Conservation (phyloP, 768 basidiomycete genomes). For the Agaricus bisporus region DNA sequence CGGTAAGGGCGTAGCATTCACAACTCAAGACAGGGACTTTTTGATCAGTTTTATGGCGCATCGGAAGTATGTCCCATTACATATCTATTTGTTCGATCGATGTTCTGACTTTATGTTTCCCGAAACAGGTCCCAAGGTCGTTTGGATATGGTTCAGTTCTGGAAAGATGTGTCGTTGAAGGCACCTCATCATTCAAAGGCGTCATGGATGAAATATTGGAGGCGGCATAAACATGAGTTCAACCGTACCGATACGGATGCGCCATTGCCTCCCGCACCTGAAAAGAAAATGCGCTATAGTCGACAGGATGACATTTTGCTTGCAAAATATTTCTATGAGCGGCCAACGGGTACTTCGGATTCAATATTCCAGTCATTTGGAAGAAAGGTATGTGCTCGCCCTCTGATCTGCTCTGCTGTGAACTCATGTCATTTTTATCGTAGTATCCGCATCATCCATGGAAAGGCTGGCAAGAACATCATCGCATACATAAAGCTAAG, state of each 20-base stretch:
- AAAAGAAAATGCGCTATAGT: constrained; percentile 87
- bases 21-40: constrained; percentile 75
- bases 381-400: constrained; percentile 41
- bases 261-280: constrained; percentile 68
- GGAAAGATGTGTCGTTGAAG: constrained; percentile 34
- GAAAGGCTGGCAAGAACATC: constrained; percentile 94
- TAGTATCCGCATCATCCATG: constrained; percentile 87
- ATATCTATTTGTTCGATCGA: constrained; percentile 1
- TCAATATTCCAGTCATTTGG: constrained; percentile 82
- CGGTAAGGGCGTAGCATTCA: constrained; percentile 87
- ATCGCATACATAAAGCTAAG: constrained; percentile 81
- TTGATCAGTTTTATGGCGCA: constrained; percentile 74
- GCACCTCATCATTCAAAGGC: constrained; percentile 88
- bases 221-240: constrained; percentile 81
- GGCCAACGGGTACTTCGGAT: constrained; percentile 78
- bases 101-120: not conserved
- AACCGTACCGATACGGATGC: constrained; percentile 60
- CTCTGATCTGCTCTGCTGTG: constrained; percentile 1
- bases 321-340: constrained; percentile 65
- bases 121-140: constrained; percentile 33
- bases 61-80: constrained; percentile 47
- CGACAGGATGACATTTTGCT: constrained; percentile 73
- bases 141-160: constrained; percentile 27
- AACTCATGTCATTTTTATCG: not conserved
- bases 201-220: constrained; percentile 94